A percentile compares a stretch with the other conserved stretches of the same genome.
These are phyloP conservation scores for Lunularia cruciata DNA, from an alignment of 225 moss, liverwort and hornwort species.

Conservation along the genomic window DNA sequence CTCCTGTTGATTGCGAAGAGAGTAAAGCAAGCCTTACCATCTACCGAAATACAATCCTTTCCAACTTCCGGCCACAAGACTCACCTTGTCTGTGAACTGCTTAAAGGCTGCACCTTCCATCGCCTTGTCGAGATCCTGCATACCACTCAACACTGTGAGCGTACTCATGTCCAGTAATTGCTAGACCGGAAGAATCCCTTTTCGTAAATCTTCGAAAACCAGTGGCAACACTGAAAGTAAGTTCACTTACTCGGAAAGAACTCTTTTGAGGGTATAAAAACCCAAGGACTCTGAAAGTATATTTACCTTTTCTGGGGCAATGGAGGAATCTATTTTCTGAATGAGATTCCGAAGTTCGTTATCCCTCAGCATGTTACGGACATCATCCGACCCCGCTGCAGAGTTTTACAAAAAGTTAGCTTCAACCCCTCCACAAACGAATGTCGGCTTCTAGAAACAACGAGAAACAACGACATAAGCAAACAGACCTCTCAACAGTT, in stretches of 20 bases:
- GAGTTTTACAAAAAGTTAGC: background rate
- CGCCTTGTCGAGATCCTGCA: slow-evolving; percentile 91
- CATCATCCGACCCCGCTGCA: slow-evolving; percentile 74
- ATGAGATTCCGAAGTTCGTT: slow-evolving; percentile 64
- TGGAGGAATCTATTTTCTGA: slow-evolving; percentile 63
- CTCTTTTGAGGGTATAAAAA: too few species aligned
- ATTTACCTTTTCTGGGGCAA: slow-evolving; percentile 64
- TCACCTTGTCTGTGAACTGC: slow-evolving; percentile 78
- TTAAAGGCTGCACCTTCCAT: slow-evolving; percentile 81
- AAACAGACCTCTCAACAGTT: background rate
- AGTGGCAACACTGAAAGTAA: too few species aligned
- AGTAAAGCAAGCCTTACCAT: too few species aligned
- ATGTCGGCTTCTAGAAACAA: background rate
- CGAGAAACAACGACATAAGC: background rate
- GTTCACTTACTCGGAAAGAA: too few species aligned
- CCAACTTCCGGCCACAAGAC: too few species aligned
- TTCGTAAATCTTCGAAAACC: too few species aligned
- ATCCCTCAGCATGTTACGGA: slow-evolving; percentile 70
- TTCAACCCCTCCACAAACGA: too few species aligned
- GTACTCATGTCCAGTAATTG: too few species aligned
- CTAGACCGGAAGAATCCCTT: too few species aligned
- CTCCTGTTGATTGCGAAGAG: too few species aligned
- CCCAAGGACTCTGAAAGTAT: too few species aligned
- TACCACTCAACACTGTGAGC: background rate
- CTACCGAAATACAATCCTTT: too few species aligned